These are phyloP conservation scores for Paracorniculantispora psalliotae DNA, from an alignment of 2,329 filamentous ascomycete genomes.

Conservation along the genomic window DNA sequence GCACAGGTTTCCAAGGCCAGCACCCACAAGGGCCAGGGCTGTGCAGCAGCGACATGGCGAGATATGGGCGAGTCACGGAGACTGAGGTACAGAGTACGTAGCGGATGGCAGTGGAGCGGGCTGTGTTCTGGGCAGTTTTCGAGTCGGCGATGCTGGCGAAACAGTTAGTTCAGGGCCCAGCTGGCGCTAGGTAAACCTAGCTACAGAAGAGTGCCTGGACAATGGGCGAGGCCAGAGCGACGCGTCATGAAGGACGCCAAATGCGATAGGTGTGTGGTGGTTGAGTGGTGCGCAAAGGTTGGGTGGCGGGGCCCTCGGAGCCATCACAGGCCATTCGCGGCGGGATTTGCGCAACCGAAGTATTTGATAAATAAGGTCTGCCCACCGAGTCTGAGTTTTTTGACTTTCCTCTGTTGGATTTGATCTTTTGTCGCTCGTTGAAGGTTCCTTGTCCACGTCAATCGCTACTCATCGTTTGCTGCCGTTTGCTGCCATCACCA, in stretches of 20 bases:
- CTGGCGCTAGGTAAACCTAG: constrained; percentile 10
- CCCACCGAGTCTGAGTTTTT: not conserved
- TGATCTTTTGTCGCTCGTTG: not conserved
- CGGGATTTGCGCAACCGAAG: constrained; percentile 5
- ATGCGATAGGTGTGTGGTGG: constrained; percentile 1
- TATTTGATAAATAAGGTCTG: constrained; percentile 8
- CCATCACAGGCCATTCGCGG: not conserved
- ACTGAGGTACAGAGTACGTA: no score
- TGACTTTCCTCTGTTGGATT: not conserved
- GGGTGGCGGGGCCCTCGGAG: constrained; percentile 6
- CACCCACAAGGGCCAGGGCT: not conserved
- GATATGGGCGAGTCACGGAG: no score
- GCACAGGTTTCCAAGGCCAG: constrained; percentile 2
- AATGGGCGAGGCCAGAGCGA: not conserved
- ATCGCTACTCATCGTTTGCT: not conserved
- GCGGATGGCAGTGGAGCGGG: not conserved
- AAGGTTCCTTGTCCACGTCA: not conserved
- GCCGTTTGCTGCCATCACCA: not conserved
- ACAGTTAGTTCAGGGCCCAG: not conserved
- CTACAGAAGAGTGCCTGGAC: not conserved
- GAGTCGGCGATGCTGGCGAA: not conserved
- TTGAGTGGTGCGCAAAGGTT: constrained; percentile 13
- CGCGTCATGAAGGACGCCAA: constrained; percentile 13
- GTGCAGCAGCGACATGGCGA: not conserved
- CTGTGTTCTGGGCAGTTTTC: constrained; percentile 1